A percentile compares a stretch with the other conserved stretches of the same genome.
Evolutionary conservation across 1,284 basidiomycete species (phyloP).

Genomic region (Cutaneotrichosporon mucoides): DNA sequence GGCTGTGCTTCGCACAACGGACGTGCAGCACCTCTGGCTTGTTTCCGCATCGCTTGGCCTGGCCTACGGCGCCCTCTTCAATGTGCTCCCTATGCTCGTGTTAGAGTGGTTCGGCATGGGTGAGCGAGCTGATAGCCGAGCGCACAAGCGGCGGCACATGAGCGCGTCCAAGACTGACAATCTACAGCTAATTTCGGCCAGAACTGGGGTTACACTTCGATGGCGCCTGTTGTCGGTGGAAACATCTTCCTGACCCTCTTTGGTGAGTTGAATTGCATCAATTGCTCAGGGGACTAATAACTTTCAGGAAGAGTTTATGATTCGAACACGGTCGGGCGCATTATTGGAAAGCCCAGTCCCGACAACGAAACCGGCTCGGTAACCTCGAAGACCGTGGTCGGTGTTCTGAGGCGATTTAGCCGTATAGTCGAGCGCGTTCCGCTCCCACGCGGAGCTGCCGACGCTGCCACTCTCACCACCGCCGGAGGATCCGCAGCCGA

Average conservation of each 20-base stretch:
- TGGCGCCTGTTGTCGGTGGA: constrained; percentile 73
- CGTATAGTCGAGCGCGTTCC: background rate
- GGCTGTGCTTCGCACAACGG: constrained; percentile 57
- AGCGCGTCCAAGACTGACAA: too few relatives aligned
- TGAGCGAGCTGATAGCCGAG: constrained; percentile 34
- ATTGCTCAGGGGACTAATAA: too few relatives aligned
- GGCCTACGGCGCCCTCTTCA: constrained; percentile 74
- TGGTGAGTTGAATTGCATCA: constrained; percentile 49
- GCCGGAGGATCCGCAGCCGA: background rate
- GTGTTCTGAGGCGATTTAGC: background rate
- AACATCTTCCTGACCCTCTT: constrained; percentile 82
- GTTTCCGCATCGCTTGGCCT: constrained; percentile 68
- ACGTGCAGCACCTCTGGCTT: constrained; percentile 65
- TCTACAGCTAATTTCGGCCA: constrained; percentile 50
- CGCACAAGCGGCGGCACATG: too few relatives aligned
- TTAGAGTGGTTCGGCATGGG: constrained; percentile 84
- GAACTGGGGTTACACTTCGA: constrained; percentile 79
- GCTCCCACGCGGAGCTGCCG: background rate
- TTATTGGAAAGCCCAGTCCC: background rate
- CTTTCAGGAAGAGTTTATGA: constrained; percentile 59
- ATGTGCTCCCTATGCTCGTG: constrained; percentile 67
- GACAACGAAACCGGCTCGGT: background rate
- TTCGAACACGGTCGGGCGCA: constrained; percentile 55
- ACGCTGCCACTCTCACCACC: background rate
- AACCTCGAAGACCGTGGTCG: background rate